These are phyloP conservation scores for Naegleria lovaniensis DNA, from an alignment of 208 protist species.

Conservation along the genomic window DNA sequence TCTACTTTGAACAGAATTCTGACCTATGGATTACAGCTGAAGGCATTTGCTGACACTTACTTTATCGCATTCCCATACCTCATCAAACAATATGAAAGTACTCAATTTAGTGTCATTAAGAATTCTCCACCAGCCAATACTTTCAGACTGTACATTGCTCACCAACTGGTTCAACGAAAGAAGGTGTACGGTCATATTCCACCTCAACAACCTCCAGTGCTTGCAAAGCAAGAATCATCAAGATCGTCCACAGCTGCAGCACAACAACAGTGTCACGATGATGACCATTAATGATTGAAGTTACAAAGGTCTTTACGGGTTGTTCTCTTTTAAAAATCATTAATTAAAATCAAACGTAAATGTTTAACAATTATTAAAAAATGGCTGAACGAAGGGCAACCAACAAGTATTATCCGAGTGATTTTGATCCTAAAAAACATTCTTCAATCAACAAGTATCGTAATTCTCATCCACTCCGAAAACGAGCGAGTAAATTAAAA, in stretches of 20 bases:
- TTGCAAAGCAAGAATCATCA: background rate
- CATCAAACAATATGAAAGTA: background rate
- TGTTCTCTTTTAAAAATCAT: no score
- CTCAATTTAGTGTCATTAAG: background rate
- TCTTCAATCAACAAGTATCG: background rate
- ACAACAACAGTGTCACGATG: no score
- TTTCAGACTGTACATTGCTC: background rate
- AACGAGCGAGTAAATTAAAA: constrained; percentile 8
- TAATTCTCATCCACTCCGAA: background rate
- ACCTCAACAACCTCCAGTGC: background rate
- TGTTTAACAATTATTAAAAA: background rate
- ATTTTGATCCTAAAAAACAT: constrained; percentile 7
- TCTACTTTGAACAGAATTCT: background rate
- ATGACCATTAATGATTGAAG: no score
- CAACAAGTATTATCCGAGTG: background rate
- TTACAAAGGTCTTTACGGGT: no score
- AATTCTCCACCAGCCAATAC: background rate
- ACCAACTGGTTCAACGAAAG: background rate
- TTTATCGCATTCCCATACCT: background rate
- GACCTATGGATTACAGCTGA: background rate
- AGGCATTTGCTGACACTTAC: background rate
- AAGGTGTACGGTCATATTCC: background rate
- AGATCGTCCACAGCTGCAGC: no score
- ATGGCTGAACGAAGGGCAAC: background rate
- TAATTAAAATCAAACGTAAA: no score